phyloP scores from a whole-genome alignment of 192 early-diverging fungal species.

The Gryganskiella cystojenkinii region DNA sequence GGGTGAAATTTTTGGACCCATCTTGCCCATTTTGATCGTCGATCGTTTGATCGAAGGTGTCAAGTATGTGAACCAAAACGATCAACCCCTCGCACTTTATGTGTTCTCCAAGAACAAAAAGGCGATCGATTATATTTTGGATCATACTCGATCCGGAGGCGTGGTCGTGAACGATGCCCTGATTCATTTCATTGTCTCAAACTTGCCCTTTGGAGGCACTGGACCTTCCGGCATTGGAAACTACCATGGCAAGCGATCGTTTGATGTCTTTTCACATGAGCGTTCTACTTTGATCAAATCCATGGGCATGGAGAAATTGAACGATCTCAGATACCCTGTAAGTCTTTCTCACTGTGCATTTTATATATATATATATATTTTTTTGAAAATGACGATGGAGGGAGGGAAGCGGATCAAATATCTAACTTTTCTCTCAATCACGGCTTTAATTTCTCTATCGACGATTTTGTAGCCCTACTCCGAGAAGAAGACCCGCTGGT shows the following conservation, averaged over 20 bases:
- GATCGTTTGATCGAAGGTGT: constrained; percentile 78
- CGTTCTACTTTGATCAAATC: constrained; percentile 65
- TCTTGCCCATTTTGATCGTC: constrained; percentile 84
- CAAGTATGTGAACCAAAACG: constrained; percentile 68
- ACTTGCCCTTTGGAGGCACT: constrained; percentile 89
- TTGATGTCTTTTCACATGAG: constrained; percentile 85
- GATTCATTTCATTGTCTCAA: constrained; percentile 68
- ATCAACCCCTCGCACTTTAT: constrained; percentile 86
- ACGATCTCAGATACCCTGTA: constrained; percentile 50
- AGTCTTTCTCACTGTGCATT: background rate
- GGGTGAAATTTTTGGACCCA: constrained; percentile 94
- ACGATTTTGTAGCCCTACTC: constrained; percentile 42
- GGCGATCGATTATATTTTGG: constrained; percentile 71
- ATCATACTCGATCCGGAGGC: constrained; percentile 79
- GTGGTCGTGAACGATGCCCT: constrained; percentile 86
- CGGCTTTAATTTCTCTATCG: background rate
- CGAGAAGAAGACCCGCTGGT: constrained; percentile 52
- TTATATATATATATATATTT: background rate
- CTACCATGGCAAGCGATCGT: constrained; percentile 86
- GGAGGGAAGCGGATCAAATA: background rate
- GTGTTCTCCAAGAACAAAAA: constrained; percentile 70
- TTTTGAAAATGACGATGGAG: background rate
- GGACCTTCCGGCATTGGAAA: constrained; percentile 88
- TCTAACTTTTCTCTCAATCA: background rate
- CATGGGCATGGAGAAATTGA: constrained; percentile 51